Evolutionary conservation across 306 rosid species (phyloP).

Genomic region (Dalbergia cultrata): DNA sequence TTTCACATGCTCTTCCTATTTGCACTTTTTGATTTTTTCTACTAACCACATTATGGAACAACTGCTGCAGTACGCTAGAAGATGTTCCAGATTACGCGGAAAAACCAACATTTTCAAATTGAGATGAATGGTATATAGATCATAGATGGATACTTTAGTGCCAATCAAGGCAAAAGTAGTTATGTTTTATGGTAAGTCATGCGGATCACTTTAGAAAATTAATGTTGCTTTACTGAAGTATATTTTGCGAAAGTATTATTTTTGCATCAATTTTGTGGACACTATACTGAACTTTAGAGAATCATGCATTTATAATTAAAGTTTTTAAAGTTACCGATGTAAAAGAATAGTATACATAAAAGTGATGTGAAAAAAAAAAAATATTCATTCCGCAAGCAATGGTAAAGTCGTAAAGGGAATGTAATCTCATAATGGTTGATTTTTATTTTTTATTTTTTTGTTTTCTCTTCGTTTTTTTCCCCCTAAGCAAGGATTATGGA

Average conservation of each 20-base stretch:
- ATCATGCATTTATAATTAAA: too few relatives aligned
- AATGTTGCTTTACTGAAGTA: conserved; percentile 1
- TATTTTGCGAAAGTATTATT: too few relatives aligned
- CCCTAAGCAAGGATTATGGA: not conserved
- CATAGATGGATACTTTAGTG: not conserved
- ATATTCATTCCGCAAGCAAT: too few relatives aligned
- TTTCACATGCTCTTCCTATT: conserved; percentile 42
- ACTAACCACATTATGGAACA: conserved; percentile 32
- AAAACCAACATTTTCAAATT: not conserved
- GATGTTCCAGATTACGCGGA: not conserved
- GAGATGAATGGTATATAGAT: not conserved
- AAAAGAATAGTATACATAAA: too few relatives aligned
- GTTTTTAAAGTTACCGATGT: too few relatives aligned
- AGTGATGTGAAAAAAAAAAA: too few relatives aligned
- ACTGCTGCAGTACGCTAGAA: not conserved
- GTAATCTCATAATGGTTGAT: not conserved
- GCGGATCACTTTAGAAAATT: conserved; percentile 23
- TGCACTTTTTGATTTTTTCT: conserved; percentile 38
- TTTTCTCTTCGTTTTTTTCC: too few relatives aligned
- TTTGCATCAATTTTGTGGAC: too few relatives aligned
- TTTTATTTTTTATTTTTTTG: not conserved
- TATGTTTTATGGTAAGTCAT: not conserved
- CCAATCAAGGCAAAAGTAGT: not conserved
- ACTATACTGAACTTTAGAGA: too few relatives aligned
- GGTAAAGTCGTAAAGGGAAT: not conserved